phyloP scores from a whole-genome alignment of 2,329 filamentous ascomycete genomes.

The Diaporthe sp. region DNA sequence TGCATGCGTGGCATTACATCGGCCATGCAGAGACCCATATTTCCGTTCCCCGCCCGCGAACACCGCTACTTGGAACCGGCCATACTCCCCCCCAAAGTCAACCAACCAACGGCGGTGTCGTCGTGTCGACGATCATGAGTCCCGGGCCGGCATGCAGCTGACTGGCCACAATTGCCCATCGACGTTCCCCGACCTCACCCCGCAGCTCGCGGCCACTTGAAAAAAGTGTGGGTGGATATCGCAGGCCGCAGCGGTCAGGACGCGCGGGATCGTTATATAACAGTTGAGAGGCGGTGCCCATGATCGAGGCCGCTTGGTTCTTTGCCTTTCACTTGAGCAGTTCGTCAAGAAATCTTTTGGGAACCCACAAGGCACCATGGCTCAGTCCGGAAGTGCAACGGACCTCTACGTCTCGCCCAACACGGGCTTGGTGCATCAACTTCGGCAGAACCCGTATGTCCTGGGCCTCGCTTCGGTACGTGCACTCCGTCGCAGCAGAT shows the following conservation, averaged over 20 bases:
- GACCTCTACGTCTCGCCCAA: conserved; percentile 36
- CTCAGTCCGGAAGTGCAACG: conserved; percentile 15
- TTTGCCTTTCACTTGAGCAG: not conserved
- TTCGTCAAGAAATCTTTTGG: not conserved
- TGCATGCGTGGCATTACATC: conserved; percentile 33
- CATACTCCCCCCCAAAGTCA: not conserved
- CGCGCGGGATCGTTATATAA: not conserved
- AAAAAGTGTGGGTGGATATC: conserved; percentile 21
- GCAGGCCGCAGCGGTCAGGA: conserved; percentile 17
- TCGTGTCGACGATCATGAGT: conserved; percentile 27
- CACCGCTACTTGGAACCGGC: conserved; percentile 32
- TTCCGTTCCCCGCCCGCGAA: conserved; percentile 27
- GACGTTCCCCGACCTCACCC: conserved; percentile 18
- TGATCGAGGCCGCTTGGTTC: not conserved
- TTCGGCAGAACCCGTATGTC: conserved; percentile 58
- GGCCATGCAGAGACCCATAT: conserved; percentile 29
- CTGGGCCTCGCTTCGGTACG: conserved; percentile 59
- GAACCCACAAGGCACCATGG: conserved; percentile 11
- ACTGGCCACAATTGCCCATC: conserved; percentile 18
- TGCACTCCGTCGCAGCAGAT: not conserved
- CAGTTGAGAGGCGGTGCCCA: not conserved
- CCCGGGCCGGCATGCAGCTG: conserved; percentile 17
- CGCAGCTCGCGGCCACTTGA: conserved; percentile 4
- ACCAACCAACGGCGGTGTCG: conserved; percentile 25
- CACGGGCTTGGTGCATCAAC: conserved; percentile 47